phyloP scores from a whole-genome alignment of 805 yeast genomes.

The Hanseniaspora taiwanica region DNA sequence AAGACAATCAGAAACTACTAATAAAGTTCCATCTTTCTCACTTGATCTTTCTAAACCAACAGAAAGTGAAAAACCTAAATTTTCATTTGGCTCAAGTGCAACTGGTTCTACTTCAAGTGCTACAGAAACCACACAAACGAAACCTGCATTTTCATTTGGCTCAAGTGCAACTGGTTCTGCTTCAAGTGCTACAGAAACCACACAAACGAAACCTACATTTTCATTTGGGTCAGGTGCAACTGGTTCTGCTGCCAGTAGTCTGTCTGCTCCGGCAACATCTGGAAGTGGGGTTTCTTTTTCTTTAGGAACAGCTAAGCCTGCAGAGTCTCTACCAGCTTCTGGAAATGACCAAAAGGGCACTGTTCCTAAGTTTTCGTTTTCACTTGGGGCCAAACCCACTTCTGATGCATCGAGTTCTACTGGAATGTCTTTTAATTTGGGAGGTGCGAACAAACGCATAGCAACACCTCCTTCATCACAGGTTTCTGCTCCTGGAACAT shows the following conservation, averaged over 20 bases:
- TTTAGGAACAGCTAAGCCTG: constrained; percentile 1
- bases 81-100: constrained; percentile 2
- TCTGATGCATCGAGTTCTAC: background rate
- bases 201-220: background rate
- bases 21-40: constrained; percentile 1
- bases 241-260: too few species aligned
- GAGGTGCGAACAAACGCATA: background rate
- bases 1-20: too few species aligned
- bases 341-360: background rate
- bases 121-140: background rate
- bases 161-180: background rate
- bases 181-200: background rate
- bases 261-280: too few species aligned
- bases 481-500: background rate
- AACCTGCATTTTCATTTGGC: constrained; percentile 1
- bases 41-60: background rate
- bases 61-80: background rate
- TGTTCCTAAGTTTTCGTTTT: constrained; percentile 5
- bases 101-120: background rate
- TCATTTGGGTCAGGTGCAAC: constrained; percentile 1
- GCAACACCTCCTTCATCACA: too few species aligned
- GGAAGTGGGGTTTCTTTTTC: too few species aligned
- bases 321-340: constrained; percentile 3
- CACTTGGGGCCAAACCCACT: constrained; percentile 1
- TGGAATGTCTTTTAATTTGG: constrained; percentile 1